These are phyloP conservation scores for Penicillium psychrosexuale DNA, from an alignment of 2,329 filamentous ascomycete species.

Conservation along the genomic window DNA sequence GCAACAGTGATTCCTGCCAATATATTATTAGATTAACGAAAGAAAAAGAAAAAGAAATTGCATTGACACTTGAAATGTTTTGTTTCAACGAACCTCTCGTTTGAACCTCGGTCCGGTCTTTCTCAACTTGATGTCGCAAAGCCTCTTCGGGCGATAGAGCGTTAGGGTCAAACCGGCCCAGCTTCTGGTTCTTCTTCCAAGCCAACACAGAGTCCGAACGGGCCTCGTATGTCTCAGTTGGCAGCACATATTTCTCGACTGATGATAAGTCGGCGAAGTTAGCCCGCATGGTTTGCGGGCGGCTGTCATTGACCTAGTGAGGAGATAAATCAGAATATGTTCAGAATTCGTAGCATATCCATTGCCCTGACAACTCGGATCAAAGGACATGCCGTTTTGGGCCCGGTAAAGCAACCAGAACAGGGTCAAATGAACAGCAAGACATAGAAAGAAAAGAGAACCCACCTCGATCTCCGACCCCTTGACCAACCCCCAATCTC, in stretches of 20 bases:
- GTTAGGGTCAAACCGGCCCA: constrained; percentile 92
- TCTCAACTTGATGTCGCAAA: constrained; percentile 64
- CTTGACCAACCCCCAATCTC: constrained; percentile 44
- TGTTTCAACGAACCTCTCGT: constrained; percentile 55
- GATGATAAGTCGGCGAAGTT: constrained; percentile 78
- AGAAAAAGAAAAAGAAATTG: background rate
- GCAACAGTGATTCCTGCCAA: constrained; percentile 42
- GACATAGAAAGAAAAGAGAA: constrained; percentile 1
- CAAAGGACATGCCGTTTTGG: background rate
- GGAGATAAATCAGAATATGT: background rate
- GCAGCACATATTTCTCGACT: constrained; percentile 88
- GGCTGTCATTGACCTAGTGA: constrained; percentile 70
- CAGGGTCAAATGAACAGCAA: background rate
- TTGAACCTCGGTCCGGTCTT: constrained; percentile 58
- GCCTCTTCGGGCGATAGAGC: constrained; percentile 71
- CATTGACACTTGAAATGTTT: background rate
- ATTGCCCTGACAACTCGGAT: background rate
- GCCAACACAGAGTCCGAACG: constrained; percentile 85
- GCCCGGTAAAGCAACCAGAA: background rate
- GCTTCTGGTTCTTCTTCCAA: constrained; percentile 91
- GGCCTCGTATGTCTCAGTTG: constrained; percentile 78
- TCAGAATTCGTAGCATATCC: background rate
- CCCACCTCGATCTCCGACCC: constrained; percentile 46
- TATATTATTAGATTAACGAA: background rate
- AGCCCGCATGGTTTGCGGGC: constrained; percentile 69